Base-by-base conservation (phyloP, 2,329 filamentous ascomycete genomes). In the Aspergillus fructus region DNA sequence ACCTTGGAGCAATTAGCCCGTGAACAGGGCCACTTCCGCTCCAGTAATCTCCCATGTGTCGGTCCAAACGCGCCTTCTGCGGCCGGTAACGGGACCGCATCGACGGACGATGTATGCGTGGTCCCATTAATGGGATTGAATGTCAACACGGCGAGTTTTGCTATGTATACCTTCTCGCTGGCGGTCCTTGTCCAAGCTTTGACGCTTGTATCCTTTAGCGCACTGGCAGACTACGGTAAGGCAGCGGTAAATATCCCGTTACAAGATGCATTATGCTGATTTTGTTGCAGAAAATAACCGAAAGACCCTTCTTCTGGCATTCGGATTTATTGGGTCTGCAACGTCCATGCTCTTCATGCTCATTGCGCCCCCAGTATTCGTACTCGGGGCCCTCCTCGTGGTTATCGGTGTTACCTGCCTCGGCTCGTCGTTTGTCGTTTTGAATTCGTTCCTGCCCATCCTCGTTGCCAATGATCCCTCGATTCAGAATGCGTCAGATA, bases 401-500 rank as follows among this genome's bases (percentile, higher is more conserved):
- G 89, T 96, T 59, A 79, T 96, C 42, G 90, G 91, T 17, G 96
- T 96, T 68, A 93, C 90, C 1, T 92, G 90, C 42, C 92, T 96
- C 62, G 93, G 93, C 5, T 91, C 91, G 4, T 96, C 91, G 0
- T 96, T 96, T 69, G 93, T 97, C 3, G 81, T 97, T 5, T 79
- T 97, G 24, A 97, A 97, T 75, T 96, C 92, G 0, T 97, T 96
- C 66, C 80, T 97, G 24, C 93, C 93, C 0, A 80, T 97, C 3
- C 82, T 97, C 3, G 93, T 96, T 55, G 84, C 92, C 45, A 87
- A 94, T 67, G 91, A 96, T 71, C 86, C 89, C 2, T 77, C 76
- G 0, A 70, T 81, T 12, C 73, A 74, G 53, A 69, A 68, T 15
- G 54, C 61, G 3, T 13, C 37, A 1, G 15, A 33, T n/a, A 59